phyloP scores from a whole-genome alignment of 495 filamentous ascomycete genomes.

The Tuber melanosporum region DNA sequence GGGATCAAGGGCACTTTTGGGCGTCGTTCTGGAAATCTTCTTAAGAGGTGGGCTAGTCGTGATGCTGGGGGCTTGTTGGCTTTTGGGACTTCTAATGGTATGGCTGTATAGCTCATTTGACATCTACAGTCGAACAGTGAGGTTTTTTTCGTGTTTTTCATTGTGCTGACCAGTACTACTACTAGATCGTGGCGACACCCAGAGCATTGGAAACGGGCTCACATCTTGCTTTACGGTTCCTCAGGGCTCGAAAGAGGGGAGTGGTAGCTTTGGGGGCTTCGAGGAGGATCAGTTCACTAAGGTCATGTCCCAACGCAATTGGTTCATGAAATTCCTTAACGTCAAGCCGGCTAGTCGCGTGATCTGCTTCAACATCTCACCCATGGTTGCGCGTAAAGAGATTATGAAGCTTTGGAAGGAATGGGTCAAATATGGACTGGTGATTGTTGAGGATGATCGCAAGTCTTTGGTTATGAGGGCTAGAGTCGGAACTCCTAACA shows the following conservation, averaged over 20 bases:
- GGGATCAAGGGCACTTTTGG: conserved; percentile 24
- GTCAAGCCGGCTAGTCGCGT: conserved; percentile 72
- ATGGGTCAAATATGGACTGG: conserved; percentile 74
- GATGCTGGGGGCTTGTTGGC: conserved; percentile 12
- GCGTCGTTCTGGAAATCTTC: conserved; percentile 25
- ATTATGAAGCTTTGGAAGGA: conserved; percentile 63
- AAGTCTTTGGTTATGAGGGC: conserved; percentile 66
- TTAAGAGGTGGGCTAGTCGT: conserved; percentile 30
- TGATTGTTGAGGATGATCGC: conserved; percentile 67
- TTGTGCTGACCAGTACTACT: conserved; percentile 6
- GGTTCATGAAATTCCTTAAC: conserved; percentile 79
- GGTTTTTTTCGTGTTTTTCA: neutral
- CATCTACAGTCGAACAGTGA: neutral
- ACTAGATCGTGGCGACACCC: conserved; percentile 20
- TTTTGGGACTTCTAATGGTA: neutral
- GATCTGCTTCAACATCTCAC: conserved; percentile 65
- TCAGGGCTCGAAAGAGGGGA: conserved; percentile 17
- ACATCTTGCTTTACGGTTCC: conserved; percentile 11
- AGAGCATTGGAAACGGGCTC: neutral
- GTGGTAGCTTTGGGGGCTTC: conserved; percentile 1
- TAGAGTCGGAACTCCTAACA: conserved; percentile 64
- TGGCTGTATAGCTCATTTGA: neutral
- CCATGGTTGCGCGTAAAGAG: conserved; percentile 64
- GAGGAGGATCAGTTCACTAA: conserved; percentile 33
- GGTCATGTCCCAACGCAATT: conserved; percentile 56